phyloP scores from a whole-genome alignment of 257 asterid species.

The Solanum appendiculatum region DNA sequence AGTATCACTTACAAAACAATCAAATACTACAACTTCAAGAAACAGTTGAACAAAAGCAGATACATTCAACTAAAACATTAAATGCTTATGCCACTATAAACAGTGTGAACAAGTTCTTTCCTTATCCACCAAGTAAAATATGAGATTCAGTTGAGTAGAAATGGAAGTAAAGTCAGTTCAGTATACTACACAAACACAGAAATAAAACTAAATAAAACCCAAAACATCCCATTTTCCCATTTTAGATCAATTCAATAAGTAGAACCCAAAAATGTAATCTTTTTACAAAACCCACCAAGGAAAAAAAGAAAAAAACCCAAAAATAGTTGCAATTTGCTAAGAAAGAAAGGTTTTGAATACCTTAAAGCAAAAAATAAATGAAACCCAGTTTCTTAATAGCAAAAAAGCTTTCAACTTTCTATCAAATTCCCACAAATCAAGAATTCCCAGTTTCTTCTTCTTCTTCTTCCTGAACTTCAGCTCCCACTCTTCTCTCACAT shows the following conservation, averaged over 20 bases:
- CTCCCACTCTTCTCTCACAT: conserved; percentile 2
- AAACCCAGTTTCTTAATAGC: not conserved
- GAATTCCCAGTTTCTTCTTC: conserved; percentile 1
- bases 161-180: conserved; percentile 14
- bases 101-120: conserved; percentile 17
- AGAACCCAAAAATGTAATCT: conserved; percentile 11
- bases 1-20: not conserved
- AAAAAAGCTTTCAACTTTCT: conserved; percentile 11
- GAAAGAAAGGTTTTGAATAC: conserved; percentile 13
- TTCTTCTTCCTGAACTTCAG: not conserved
- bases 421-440: conserved; percentile 10
- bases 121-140: conserved; percentile 18
- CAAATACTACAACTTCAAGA: not conserved
- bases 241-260: not conserved
- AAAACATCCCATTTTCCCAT: not conserved
- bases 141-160: conserved; percentile 5
- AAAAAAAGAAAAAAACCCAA: not conserved
- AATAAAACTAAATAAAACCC: not conserved
- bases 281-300: conserved; percentile 18
- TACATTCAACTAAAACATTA: not conserved
- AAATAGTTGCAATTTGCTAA: conserved; percentile 4
- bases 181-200: not conserved
- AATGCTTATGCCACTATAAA: not conserved
- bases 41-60: not conserved
- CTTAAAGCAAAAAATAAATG: conserved; percentile 12